Evolutionary conservation across 1,139 yeast species (phyloP).

Genomic region (Magnusiomyces fungicola): DNA sequence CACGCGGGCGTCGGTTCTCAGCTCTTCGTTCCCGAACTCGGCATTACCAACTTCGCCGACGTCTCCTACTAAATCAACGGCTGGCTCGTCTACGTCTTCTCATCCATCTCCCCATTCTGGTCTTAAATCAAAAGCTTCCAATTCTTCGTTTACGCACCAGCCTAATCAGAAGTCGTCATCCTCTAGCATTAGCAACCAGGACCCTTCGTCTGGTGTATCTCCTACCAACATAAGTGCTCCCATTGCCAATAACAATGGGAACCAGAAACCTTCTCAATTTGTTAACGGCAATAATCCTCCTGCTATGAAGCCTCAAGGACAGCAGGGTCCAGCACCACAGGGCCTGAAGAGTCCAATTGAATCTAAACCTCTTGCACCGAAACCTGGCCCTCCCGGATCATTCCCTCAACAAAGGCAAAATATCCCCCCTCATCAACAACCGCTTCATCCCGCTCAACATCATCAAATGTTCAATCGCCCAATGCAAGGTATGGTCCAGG

Average conservation of each 20-base stretch:
- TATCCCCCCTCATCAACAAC: neutral
- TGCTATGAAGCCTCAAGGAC: neutral
- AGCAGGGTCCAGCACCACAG: too few species aligned
- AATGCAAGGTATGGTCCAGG: neutral
- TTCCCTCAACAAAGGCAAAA: neutral
- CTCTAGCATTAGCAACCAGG: neutral
- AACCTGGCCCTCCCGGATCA: neutral
- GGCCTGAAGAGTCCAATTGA: too few species aligned
- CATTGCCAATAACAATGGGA: neutral
- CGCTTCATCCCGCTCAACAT: too few species aligned
- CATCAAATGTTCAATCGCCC: neutral
- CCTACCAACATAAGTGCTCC: neutral
- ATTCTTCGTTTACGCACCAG: neutral
- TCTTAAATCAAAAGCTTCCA: neutral
- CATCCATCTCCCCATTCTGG: conserved; percentile 5
- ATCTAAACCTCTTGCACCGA: too few species aligned
- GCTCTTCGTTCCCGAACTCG: conserved; percentile 13
- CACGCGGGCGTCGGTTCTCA: conserved; percentile 22
- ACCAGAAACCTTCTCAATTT: conserved; percentile 2
- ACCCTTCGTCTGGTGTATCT: conserved; percentile 1
- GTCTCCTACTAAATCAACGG: conserved; percentile 1
- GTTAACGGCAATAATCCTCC: neutral
- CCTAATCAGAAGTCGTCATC: neutral
- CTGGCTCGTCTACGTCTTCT: conserved; percentile 3
- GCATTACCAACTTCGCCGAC: conserved; percentile 13